These are phyloP conservation scores for Eudorina sp. DNA, from an alignment of 139 green algal genomes.

Conservation along the genomic window DNA sequence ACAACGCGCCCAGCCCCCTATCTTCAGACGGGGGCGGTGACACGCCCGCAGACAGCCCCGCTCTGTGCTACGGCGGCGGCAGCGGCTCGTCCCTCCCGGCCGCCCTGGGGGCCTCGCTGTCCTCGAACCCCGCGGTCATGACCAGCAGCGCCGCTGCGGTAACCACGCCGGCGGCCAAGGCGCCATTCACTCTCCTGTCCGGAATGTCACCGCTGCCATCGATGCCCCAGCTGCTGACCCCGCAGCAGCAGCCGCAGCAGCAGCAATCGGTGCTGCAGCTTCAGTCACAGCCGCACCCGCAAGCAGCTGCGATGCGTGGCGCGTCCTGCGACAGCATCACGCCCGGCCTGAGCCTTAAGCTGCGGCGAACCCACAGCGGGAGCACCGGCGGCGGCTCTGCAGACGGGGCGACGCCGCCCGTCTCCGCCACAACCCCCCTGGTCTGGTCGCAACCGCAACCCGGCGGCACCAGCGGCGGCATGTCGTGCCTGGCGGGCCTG, in stretches of 20 bases:
- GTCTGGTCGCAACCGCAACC: background rate
- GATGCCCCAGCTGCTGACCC: background rate
- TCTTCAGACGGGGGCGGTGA: background rate
- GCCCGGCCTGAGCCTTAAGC: background rate
- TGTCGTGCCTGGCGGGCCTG: background rate
- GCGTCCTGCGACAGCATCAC: background rate
- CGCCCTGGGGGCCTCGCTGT: too few species aligned
- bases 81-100: too few species aligned
- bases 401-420: background rate
- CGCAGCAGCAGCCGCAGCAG: background rate
- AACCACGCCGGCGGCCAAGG: too few species aligned
- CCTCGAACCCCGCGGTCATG: too few species aligned
- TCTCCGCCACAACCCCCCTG: background rate
- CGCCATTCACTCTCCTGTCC: too few species aligned
- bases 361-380: background rate
- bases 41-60: background rate
- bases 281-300: background rate
- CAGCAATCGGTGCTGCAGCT: background rate
- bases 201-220: too few species aligned
- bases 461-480: background rate
- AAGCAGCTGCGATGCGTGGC: too few species aligned
- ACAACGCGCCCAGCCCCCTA: background rate
- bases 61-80: too few species aligned
- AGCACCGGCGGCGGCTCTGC: background rate
- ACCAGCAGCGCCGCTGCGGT: too few species aligned